Conservation (phyloP, 345 rosid genomes). For the Brassica carinata region DNA sequence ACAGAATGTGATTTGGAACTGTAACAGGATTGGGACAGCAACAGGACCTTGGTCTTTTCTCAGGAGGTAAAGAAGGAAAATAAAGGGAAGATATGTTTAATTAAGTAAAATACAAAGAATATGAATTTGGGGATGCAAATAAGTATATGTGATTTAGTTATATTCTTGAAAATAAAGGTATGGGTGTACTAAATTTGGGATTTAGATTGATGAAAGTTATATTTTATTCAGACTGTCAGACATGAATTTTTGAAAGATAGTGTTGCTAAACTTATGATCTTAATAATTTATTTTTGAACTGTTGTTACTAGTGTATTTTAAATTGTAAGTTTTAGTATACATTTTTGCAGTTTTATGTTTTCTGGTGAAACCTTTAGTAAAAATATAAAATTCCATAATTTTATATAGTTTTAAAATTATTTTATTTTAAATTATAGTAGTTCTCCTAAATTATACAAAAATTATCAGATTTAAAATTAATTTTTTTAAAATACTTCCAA, state of each 20-base stretch:
- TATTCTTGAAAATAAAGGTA: constrained; percentile 4
- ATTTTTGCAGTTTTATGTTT: neutral
- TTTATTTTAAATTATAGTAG: neutral
- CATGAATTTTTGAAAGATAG: no score
- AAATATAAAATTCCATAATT: neutral
- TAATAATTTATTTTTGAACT: no score
- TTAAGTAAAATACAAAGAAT: neutral
- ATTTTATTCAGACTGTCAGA: no score
- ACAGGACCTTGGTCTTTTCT: constrained; percentile 94
- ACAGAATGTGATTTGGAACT: constrained; percentile 11
- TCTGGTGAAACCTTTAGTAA: neutral
- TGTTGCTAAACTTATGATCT: no score
- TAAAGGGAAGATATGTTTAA: constrained; percentile 5
- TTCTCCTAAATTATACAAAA: neutral
- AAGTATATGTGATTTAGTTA: neutral
- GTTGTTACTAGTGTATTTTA: no score
- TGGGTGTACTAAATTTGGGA: neutral
- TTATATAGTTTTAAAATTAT: neutral
- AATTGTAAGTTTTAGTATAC: neutral
- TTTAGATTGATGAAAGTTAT: neutral
- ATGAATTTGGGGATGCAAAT: constrained; percentile 12
- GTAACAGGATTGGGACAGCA: constrained; percentile 82
- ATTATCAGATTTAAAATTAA: neutral
- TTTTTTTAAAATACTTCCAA: neutral
- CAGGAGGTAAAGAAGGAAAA: constrained; percentile 14